phyloP scores from a whole-genome alignment of 2,329 filamentous ascomycete genomes.

The Diaporthe capsici region DNA sequence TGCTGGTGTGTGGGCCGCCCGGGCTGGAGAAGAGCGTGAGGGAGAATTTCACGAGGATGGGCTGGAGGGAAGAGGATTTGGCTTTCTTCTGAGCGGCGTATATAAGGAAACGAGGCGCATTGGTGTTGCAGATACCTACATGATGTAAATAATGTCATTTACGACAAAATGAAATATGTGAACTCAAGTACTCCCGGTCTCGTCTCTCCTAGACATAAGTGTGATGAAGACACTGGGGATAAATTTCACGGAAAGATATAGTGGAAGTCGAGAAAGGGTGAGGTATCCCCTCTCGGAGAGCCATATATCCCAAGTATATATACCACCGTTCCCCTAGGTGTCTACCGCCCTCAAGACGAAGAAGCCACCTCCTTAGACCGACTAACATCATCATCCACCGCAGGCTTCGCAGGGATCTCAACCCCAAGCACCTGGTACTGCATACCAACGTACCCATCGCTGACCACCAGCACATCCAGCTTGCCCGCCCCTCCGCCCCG shows the following conservation, averaged over 20 bases:
- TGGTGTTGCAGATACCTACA: neutral
- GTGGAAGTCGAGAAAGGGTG: no score
- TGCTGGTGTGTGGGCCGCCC: slow-evolving; percentile 82
- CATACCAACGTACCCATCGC: slow-evolving; percentile 90
- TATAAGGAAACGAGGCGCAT: neutral
- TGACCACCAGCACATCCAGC: slow-evolving; percentile 82
- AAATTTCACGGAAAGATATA: no score
- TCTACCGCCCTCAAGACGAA: neutral
- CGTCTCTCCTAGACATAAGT: no score
- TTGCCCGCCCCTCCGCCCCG: slow-evolving; percentile 62
- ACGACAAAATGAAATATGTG: neutral
- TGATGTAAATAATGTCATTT: slow-evolving; percentile 3
- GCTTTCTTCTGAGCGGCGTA: slow-evolving; percentile 75
- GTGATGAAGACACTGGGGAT: no score
- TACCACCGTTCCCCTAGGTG: no score
- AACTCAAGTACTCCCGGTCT: no score
- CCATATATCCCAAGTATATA: neutral
- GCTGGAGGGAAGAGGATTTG: slow-evolving; percentile 81
- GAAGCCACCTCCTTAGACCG: slow-evolving; percentile 56
- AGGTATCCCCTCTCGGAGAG: no score
- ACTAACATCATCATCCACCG: slow-evolving; percentile 62
- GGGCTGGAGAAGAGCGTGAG: slow-evolving; percentile 79
- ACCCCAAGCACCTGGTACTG: slow-evolving; percentile 64
- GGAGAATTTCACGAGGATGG: slow-evolving; percentile 64
- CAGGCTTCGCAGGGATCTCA: slow-evolving; percentile 65